Base-by-base conservation (phyloP, 768 basidiomycete species). In the Austroboletus eburneus region DNA sequence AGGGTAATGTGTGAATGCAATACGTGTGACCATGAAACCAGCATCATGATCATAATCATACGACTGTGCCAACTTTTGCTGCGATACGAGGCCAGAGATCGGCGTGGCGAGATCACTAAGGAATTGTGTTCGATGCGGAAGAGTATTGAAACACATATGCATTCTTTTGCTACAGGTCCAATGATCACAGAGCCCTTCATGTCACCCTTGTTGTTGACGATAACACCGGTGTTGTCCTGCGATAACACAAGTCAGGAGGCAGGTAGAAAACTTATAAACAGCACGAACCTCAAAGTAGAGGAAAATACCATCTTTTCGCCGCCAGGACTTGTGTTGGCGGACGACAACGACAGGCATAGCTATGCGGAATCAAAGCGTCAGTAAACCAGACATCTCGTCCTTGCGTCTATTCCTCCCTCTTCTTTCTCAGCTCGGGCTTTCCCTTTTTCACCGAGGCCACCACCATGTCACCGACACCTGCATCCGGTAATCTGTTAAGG, bases 1-100 rank as follows among this genome's bases (percentile, higher is more conserved):
- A 43, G 47, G 45, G 16, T 9, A 17, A 50, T 50, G 42, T 30
- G 33, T 12, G 16, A 34, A 34, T 34, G 33, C 33, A 29, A 49
- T 45, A 47, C 17, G 27, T n/a, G 22, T 41, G 50, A 50, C 54
- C 51, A 59, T 41, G 47, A 42, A 51, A 49, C 12, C 16, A 48
- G 13, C 43, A 48, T 4, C 8, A 9, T 42, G 27, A 9, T 22
- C 17, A 56, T 13, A 49, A 57, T 85, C 77, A 97, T 67, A 97
- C 95, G 66, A 98, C 95, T 50, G 95, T 97, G 64, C 94, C 93
- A 50, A 93, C 93, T 72, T 97, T 98, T 57, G 94, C 93, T 46
- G 96, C 96, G 61, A 97, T 97, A 89, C 93, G 92, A 48, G 91
- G 95, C 96, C 95, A 97, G 47, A 95, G 77, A 76, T 97, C 95